Evolutionary conservation across 257 asterid species (phyloP), one percentile per base, ranked within the genome.

Genomic region (Cynanchum wilfordii): DNA sequence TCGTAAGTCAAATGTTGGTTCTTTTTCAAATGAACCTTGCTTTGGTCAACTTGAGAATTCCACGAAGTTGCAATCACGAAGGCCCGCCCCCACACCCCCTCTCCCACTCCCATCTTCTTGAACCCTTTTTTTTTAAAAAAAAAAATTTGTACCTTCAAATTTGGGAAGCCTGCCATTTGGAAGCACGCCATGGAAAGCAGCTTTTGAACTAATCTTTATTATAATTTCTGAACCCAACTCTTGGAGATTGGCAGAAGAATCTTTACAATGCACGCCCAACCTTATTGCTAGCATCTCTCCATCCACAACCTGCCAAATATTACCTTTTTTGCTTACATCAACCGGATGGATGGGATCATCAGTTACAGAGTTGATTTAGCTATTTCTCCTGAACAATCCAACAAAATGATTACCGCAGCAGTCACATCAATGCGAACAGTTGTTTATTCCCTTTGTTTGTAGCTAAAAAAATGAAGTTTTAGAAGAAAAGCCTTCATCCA

Each of bases 81-180:
- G 79, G 87, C 90, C 89, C 76, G 90, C 90, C 79, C 49, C 25
- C 76, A 89, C 90, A 78, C 49, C 25, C 55, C 0, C n/a, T 8
- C 47, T 10, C 47, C 47, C 47, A 2, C 47, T 10, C 12, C 50
- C 51, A 10, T 47, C 52, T 15, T 15, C 52, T 7, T 56, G 25
- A 54, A 20, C 3, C 25, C 38, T 17, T 11, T 13, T 33, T 33
- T 4, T 33, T 33, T 4, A 33, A 33, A 33, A 30, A 30, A 1
- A 2, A 30, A 30, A 13, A 22, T 12, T 68, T 12, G 13, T 40
- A 68, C 47, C 45, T 52, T 45, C 27, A 10, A 11, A 30, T 17
- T 27, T 64, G 57, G 71, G 9, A 73, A 47, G 47, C 54, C 36
- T 85, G 83, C 88, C 90, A 86, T 80, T 79, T 88, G 94, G 86